Conservation (phyloP, 148 eudicot species). For the Fallopia convolvulus region DNA sequence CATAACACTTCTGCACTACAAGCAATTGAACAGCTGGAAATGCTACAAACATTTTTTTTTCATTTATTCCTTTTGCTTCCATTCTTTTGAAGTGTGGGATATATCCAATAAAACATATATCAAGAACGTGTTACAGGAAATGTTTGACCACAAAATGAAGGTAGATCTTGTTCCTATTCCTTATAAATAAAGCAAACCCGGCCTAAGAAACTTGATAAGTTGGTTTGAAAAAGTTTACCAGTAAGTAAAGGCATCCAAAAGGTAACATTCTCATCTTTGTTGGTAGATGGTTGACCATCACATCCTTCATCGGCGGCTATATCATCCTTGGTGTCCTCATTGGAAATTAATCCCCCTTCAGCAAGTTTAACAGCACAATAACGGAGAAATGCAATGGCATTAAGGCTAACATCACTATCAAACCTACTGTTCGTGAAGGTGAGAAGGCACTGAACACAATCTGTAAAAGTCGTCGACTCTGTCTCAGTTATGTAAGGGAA, state of each 20-base stretch:
- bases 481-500: conserved; percentile 95
- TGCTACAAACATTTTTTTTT: not conserved
- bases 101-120: not conserved
- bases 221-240: conserved; percentile 37
- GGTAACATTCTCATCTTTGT: conserved; percentile 58
- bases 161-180: not conserved
- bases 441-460: conserved; percentile 90
- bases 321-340: conserved; percentile 44
- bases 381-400: conserved; percentile 97
- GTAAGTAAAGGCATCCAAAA: conserved; percentile 93
- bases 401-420: conserved; percentile 93
- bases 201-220: not conserved
- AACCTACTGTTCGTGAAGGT: conserved; percentile 90
- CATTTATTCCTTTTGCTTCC: not conserved
- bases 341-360: conserved; percentile 76
- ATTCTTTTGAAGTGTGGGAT: not conserved
- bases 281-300: conserved; percentile 37
- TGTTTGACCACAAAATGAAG: not conserved
- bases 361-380: conserved; percentile 98
- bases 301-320: conserved; percentile 25
- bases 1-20: not conserved
- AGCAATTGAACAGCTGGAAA: not conserved
- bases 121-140: not conserved
- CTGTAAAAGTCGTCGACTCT: conserved; percentile 80
- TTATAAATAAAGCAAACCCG: not conserved